Percentiles rank a stretch among this genome's conserved stretches.
Evolutionary conservation across 2,329 filamentous ascomycete species (phyloP).

Genomic region (Monilinia fructicola): DNA sequence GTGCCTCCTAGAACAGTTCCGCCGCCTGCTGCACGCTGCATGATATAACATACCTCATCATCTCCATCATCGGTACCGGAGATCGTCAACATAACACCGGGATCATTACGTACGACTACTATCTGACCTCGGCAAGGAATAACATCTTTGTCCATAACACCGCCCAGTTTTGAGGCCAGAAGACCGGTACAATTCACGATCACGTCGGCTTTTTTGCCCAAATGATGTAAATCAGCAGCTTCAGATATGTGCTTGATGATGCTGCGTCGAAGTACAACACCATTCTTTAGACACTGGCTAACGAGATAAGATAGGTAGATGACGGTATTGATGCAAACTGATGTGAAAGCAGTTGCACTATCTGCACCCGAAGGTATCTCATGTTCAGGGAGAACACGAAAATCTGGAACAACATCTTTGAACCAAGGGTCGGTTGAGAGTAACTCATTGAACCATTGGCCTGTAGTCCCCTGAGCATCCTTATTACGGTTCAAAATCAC

Average conservation of each 20-base stretch:
- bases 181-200: constrained; percentile 86
- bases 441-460: constrained; percentile 60
- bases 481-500: constrained; percentile 50
- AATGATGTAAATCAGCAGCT: constrained; percentile 60
- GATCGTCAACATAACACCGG: constrained; percentile 57
- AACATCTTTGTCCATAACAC: constrained; percentile 73
- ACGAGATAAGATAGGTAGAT: constrained; percentile 85
- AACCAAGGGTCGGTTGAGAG: constrained; percentile 72
- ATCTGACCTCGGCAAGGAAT: constrained; percentile 79
- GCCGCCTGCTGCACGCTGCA: constrained; percentile 65
- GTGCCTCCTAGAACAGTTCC: constrained; percentile 68
- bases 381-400: constrained; percentile 56
- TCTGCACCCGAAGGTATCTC: constrained; percentile 66
- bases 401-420: constrained; percentile 69
- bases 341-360: constrained; percentile 73
- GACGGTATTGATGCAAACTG: constrained; percentile 87
- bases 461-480: constrained; percentile 30
- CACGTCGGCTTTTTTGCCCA: constrained; percentile 59
- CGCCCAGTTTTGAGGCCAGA: constrained; percentile 71
- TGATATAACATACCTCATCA: constrained; percentile 65
- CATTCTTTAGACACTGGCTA: constrained; percentile 73
- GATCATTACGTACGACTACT: constrained; percentile 64
- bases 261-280: constrained; percentile 65
- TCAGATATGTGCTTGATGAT: constrained; percentile 70
- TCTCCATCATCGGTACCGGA: constrained; percentile 64